Conservation (phyloP, 441 rosid genomes). For the Aquilaria agallochum region DNA sequence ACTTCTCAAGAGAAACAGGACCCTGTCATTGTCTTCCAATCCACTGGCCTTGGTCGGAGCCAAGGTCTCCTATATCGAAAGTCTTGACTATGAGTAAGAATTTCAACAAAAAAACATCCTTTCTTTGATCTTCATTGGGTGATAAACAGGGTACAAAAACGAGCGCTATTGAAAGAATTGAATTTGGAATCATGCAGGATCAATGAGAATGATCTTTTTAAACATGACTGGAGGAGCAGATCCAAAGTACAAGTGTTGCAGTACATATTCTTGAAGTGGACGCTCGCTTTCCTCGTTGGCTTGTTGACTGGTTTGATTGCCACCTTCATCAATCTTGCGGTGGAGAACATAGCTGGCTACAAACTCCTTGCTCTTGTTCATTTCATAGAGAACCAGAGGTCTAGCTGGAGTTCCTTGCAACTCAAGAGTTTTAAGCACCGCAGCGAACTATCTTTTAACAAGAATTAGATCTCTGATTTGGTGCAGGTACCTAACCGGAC, state of each 20-base stretch:
- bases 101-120: not conserved
- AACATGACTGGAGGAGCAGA: slow-evolving; percentile 97
- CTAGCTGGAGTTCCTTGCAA: not conserved
- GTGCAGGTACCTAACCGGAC: slow-evolving; percentile 66
- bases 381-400: slow-evolving; percentile 63
- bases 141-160: too few relatives aligned
- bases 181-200: slow-evolving; percentile 45
- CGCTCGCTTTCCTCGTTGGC: slow-evolving; percentile 77
- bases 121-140: not conserved
- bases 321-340: slow-evolving; percentile 78
- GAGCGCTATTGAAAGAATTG: slow-evolving; percentile 2
- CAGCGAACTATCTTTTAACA: not conserved
- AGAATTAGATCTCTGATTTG: not conserved
- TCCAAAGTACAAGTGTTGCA: slow-evolving; percentile 78
- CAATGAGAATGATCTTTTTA: slow-evolving; percentile 89
- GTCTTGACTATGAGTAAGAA: slow-evolving; percentile 86
- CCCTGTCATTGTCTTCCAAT: slow-evolving; percentile 69
- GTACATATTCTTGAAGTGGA: slow-evolving; percentile 84
- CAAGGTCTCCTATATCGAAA: slow-evolving; percentile 82
- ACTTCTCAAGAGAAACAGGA: slow-evolving; percentile 68
- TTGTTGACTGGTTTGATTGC: slow-evolving; percentile 82
- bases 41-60: slow-evolving; percentile 85
- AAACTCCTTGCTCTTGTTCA: slow-evolving; percentile 73
- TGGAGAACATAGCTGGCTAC: slow-evolving; percentile 93
- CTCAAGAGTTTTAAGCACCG: not conserved